phyloP scores from a whole-genome alignment of 345 rosid genomes.

The Mercurialis annua region DNA sequence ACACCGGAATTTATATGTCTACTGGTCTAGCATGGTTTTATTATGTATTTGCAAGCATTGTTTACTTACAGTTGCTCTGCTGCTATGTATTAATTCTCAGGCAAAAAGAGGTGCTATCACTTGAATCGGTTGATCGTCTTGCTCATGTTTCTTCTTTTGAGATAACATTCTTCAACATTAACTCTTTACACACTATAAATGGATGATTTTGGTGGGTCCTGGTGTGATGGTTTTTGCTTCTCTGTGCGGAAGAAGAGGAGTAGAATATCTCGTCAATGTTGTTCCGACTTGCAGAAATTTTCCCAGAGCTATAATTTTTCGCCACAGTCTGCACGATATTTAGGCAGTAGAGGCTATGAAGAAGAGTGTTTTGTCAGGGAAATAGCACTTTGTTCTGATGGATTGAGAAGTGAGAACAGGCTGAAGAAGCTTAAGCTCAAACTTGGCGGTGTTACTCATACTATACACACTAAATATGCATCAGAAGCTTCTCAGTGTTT shows the following conservation, averaged over 20 bases:
- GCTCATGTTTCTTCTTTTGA: not conserved
- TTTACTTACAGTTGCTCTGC: not conserved
- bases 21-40: not conserved
- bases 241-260: constrained; percentile 26
- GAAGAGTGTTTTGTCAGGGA: constrained; percentile 1
- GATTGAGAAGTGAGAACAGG: constrained; percentile 16
- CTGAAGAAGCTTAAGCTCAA: constrained; percentile 29
- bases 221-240: constrained; percentile 9
- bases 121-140: constrained; percentile 6
- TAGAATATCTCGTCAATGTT: constrained; percentile 21
- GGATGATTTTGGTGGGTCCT: constrained; percentile 16
- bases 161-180: not conserved
- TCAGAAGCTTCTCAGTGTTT: constrained; percentile 10
- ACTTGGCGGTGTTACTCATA: constrained; percentile 29
- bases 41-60: not conserved
- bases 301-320: not conserved
- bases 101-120: constrained; percentile 3
- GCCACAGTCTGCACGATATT: constrained; percentile 2
- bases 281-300: constrained; percentile 21
- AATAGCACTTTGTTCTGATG: constrained; percentile 12
- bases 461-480: constrained; percentile 22
- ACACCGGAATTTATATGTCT: not conserved
- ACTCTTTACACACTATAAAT: constrained; percentile 3
- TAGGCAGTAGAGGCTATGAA: constrained; percentile 7
- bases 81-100: constrained; percentile 6